phyloP scores from a whole-genome alignment of 2,329 filamentous ascomycete genomes.

The Alternaria triticimaculans region DNA sequence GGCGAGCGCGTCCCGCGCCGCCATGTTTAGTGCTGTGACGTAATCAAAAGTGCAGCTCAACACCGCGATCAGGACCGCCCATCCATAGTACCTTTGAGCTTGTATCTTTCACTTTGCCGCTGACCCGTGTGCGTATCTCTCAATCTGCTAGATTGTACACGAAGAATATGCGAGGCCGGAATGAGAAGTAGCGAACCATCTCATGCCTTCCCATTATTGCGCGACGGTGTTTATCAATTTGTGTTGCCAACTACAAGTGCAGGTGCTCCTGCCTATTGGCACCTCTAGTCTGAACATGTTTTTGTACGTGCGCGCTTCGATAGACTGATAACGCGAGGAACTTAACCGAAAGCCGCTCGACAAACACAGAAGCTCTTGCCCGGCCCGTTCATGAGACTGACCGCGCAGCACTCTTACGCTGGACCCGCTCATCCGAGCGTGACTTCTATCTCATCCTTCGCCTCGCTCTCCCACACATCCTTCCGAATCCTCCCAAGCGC shows the following conservation, averaged over 20 bases:
- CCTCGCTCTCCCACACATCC: constrained; percentile 12
- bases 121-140: background rate
- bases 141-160: background rate
- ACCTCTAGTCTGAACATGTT: background rate
- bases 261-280: background rate
- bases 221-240: background rate
- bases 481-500: constrained; percentile 26
- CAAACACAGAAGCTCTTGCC: background rate
- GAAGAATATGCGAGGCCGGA: background rate
- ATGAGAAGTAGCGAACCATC: background rate
- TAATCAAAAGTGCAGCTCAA: constrained; percentile 15
- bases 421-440: background rate
- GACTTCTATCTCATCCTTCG: background rate
- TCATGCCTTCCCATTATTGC: background rate
- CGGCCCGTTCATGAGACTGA: background rate
- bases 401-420: background rate
- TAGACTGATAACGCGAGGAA: background rate
- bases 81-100: background rate
- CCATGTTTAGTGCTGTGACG: constrained; percentile 1
- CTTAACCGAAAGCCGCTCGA: background rate
- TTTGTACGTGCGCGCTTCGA: background rate
- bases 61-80: constrained; percentile 3
- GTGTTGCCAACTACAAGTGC: background rate
- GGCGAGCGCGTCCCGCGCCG: constrained; percentile 9
- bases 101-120: background rate